Evolutionary conservation across 768 basidiomycete species (phyloP).

Genomic region (Chalciporus chontae): DNA sequence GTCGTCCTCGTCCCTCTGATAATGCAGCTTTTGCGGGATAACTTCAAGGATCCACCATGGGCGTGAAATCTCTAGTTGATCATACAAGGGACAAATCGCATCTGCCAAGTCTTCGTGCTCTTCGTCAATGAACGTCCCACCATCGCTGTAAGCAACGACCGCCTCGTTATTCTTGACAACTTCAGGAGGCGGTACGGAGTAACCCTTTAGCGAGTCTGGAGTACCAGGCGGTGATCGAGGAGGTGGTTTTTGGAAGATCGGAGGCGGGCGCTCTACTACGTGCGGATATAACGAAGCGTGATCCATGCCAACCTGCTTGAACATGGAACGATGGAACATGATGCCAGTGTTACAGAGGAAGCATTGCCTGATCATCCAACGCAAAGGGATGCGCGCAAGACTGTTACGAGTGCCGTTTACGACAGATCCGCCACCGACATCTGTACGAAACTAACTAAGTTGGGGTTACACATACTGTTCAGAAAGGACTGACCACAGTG

Average conservation of each 20-base stretch:
- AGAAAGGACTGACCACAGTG: slow-evolving; percentile 53
- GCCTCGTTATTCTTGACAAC: slow-evolving; percentile 10
- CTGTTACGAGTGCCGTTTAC: slow-evolving; percentile 52
- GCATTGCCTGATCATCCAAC: slow-evolving; percentile 75
- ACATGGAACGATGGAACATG: slow-evolving; percentile 46
- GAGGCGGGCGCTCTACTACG: slow-evolving; percentile 41
- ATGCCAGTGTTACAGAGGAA: slow-evolving; percentile 56
- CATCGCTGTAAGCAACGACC: slow-evolving; percentile 17
- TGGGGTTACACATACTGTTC: background rate
- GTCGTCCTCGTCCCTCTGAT: slow-evolving; percentile 24
- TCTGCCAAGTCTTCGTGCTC: slow-evolving; percentile 66
- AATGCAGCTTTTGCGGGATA: slow-evolving; percentile 36
- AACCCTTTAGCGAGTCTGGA: slow-evolving; percentile 9
- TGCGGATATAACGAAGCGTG: slow-evolving; percentile 42
- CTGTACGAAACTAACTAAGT: slow-evolving; percentile 31
- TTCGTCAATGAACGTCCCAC: slow-evolving; percentile 36
- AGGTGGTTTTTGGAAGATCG: slow-evolving; percentile 27
- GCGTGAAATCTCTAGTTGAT: slow-evolving; percentile 48
- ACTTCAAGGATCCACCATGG: slow-evolving; percentile 69
- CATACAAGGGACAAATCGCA: slow-evolving; percentile 48
- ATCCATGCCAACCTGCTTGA: slow-evolving; percentile 46
- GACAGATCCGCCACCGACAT: slow-evolving; percentile 73
- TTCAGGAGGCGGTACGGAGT: slow-evolving; percentile 13
- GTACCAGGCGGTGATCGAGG: slow-evolving; percentile 12
- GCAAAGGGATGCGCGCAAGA: slow-evolving; percentile 67